Conservation (phyloP, 2,329 filamentous ascomycete genomes). For the Hypoxylon sp. region DNA sequence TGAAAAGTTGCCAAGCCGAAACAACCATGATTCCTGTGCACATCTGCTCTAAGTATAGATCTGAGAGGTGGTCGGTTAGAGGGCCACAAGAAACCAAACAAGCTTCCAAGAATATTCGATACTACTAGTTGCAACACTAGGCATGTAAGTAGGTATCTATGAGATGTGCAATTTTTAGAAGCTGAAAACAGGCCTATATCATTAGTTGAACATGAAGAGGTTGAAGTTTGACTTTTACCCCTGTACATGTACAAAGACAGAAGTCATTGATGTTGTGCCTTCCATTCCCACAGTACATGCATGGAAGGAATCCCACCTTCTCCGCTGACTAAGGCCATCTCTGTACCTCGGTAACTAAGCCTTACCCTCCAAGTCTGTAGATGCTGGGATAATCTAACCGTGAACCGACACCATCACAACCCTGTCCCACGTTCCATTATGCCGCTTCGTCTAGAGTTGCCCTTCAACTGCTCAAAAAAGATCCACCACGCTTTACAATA, state of each 20-base stretch:
- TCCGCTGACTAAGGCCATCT: not conserved
- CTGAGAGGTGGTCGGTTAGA: not conserved
- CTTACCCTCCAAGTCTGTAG: constrained; percentile 13
- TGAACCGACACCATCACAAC: constrained; percentile 15
- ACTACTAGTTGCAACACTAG: no score
- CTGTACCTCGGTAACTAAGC: constrained; percentile 9
- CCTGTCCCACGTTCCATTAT: constrained; percentile 22
- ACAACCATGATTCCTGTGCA: constrained; percentile 13
- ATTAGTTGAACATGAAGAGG: no score
- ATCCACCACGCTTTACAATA: constrained; percentile 12
- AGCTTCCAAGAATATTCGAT: no score
- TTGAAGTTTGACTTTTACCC: no score
- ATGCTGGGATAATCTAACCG: constrained; percentile 27
- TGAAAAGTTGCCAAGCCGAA: constrained; percentile 16
- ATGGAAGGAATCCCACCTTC: no score
- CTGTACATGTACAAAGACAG: no score
- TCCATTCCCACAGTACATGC: no score
- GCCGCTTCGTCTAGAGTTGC: constrained; percentile 25
- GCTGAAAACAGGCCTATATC: no score
- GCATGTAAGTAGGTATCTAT: no score
- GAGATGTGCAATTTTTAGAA: no score
- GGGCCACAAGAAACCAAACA: not conserved
- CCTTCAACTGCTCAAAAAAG: constrained; percentile 13
- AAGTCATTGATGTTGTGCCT: no score
- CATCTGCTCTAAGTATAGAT: constrained; percentile 32